Conservation (phyloP, 2,329 filamentous ascomycete genomes). For the Plectosphaerella plurivora region DNA sequence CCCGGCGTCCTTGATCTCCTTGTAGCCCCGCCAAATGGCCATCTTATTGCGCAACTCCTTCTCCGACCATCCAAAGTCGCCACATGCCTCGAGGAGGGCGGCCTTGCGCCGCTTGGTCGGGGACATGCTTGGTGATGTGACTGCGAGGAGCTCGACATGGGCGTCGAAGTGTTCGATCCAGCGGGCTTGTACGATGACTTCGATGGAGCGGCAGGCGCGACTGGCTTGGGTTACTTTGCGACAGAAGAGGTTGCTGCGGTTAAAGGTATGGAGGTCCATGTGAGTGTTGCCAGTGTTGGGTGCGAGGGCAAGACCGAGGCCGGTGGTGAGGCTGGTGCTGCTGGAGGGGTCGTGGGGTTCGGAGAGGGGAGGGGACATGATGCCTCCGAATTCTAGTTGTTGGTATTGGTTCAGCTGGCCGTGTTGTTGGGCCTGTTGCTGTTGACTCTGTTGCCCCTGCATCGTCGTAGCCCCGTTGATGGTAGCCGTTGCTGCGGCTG, state of each 20-base stretch:
- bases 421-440: not conserved
- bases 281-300: not conserved
- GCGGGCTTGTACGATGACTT: constrained; percentile 53
- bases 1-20: constrained; percentile 52
- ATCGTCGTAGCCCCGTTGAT: constrained; percentile 9
- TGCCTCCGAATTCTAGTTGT: constrained; percentile 7
- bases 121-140: constrained; percentile 33
- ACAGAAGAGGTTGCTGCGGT: constrained; percentile 24
- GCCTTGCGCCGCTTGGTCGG: constrained; percentile 44
- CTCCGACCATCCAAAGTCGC: constrained; percentile 50
- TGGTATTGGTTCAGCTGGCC: constrained; percentile 9
- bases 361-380: constrained; percentile 7
- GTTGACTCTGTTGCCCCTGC: not conserved
- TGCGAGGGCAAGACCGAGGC: not conserved
- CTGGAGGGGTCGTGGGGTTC: constrained; percentile 3
- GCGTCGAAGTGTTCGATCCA: constrained; percentile 53
- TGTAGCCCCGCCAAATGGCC: constrained; percentile 52
- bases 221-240: constrained; percentile 33
- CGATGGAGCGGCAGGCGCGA: constrained; percentile 49
- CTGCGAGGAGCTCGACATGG: constrained; percentile 35
- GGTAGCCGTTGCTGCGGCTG: constrained; percentile 12
- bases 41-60: constrained; percentile 50
- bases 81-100: constrained; percentile 47
- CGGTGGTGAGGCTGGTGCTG: constrained; percentile 2
- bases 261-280: constrained; percentile 16